Evolutionary conservation across 2,329 filamentous ascomycete species (phyloP), one percentile per base, ranked within the genome.

Genomic region (Onygenales sp.): DNA sequence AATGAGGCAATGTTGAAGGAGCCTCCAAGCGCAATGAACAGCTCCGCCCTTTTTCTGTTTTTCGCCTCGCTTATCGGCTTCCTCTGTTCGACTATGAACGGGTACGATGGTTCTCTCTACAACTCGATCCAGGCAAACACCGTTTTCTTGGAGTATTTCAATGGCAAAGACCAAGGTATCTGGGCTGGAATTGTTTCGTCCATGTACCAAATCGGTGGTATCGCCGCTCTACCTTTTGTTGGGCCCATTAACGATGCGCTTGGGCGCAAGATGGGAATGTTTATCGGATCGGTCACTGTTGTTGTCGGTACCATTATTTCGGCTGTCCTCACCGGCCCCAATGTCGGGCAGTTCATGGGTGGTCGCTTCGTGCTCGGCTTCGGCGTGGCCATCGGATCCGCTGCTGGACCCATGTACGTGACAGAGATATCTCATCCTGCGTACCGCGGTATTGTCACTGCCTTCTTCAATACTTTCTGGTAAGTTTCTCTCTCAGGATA

Each of bases 401-500:
- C 79, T 2, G 80, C 81, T 4, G 82, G 78, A 1, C 83, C 83
- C 1, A 77, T 80, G n/a, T 85, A 84, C 62, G 78, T 79, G 13
- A 78, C 81, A 44, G 83, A 86, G 63, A 74, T 83, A 53, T 75
- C 80, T 1, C 83, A 85, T 60, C 83, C 83, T 0, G 76, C 78
- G 2, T 82, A 81, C 64, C 76, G 83, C 56, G 82, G 81, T 42
- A 72, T 81, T 21, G 71, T 83, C 58, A 83, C 81, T 0, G 83
- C 80, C 42, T 74, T 84, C 58, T 81, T 74, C 63, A 79, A 78
- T 58, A 71, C 69, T 3, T 73, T 73, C 57, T 76, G 72, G 71
- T 74, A 71, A 56, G 66, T 73, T 11, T 49, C 34, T 11, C 40
- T 17, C 6, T n/a, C 11, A 34, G 21, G n/a, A 27, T 43, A 27